A percentile compares a stretch with the other conserved stretches of the same genome.
phyloP scores from a whole-genome alignment of 768 basidiomycete species.

The Macrolepiota fuliginosa region DNA sequence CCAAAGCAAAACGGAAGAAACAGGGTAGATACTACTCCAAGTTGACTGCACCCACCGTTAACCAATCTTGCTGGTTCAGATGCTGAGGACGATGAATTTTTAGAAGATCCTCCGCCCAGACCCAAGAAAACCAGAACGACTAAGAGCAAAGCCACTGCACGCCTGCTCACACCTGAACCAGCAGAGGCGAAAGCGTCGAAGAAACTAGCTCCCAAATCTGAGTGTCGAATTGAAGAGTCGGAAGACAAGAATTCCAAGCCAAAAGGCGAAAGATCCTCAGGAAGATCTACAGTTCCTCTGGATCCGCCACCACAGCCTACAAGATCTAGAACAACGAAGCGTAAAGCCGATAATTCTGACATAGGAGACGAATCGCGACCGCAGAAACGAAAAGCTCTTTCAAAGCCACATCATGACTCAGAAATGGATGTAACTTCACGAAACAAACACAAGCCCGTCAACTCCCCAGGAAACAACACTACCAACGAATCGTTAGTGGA shows the following conservation, averaged over 20 bases:
- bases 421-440: neutral
- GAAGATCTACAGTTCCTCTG: neutral
- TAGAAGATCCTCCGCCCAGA: neutral
- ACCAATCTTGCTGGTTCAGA: neutral
- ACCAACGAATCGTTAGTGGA: neutral
- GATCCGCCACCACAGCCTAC: neutral
- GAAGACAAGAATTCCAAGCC: neutral
- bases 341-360: neutral
- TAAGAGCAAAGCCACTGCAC: neutral
- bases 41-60: neutral
- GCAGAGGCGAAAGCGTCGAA: neutral
- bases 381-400: neutral
- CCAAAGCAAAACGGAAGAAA: constrained; percentile 9
- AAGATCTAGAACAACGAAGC: neutral
- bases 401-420: neutral
- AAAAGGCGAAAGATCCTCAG: neutral
- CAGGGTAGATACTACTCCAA: neutral
- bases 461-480: neutral
- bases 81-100: neutral
- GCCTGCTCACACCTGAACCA: neutral
- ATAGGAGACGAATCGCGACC: neutral
- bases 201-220: neutral
- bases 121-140: neutral
- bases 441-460: neutral
- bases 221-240: neutral